Conservation (phyloP, 2,329 filamentous ascomycete species). For the Fusarium avenaceum region DNA sequence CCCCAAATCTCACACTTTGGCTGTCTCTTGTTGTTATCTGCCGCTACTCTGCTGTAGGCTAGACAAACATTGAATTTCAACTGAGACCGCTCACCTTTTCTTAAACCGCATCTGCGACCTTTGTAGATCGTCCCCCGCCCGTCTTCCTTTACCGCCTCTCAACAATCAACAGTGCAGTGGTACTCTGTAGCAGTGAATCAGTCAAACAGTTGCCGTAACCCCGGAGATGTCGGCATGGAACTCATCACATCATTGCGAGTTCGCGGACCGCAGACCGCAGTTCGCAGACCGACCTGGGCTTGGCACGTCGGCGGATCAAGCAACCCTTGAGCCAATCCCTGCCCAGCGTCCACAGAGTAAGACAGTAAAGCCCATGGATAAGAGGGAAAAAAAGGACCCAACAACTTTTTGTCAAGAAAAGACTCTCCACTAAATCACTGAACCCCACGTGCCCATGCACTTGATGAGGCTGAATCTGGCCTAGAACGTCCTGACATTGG, state of each 20-base stretch:
- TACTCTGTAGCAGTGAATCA: too few species aligned
- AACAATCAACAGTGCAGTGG: not conserved
- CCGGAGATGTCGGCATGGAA: too few species aligned
- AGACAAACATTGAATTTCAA: constrained; percentile 6
- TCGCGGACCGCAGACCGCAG: constrained; percentile 11
- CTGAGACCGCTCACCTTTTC: constrained; percentile 11
- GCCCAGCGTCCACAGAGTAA: not conserved
- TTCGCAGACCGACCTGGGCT: constrained; percentile 29
- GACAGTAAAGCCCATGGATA: too few species aligned
- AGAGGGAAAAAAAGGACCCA: constrained; percentile 21
- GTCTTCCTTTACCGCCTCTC: constrained; percentile 22
- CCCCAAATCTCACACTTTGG: constrained; percentile 38
- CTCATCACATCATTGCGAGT: constrained; percentile 21
- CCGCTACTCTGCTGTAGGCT: constrained; percentile 17
- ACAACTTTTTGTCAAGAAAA: constrained; percentile 12
- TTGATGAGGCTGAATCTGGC: constrained; percentile 50
- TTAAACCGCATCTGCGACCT: not conserved
- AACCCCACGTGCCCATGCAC: constrained; percentile 49
- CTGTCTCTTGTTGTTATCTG: constrained; percentile 17
- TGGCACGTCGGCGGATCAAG: constrained; percentile 26
- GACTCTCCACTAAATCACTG: constrained; percentile 12
- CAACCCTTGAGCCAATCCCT: constrained; percentile 38
- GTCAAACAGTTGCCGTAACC: too few species aligned
- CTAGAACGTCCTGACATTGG: constrained; percentile 48
- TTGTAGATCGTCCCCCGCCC: not conserved